These are phyloP conservation scores for Backusella parvicylindrica DNA, from an alignment of 192 early-diverging fungal species.

Conservation along the genomic window DNA sequence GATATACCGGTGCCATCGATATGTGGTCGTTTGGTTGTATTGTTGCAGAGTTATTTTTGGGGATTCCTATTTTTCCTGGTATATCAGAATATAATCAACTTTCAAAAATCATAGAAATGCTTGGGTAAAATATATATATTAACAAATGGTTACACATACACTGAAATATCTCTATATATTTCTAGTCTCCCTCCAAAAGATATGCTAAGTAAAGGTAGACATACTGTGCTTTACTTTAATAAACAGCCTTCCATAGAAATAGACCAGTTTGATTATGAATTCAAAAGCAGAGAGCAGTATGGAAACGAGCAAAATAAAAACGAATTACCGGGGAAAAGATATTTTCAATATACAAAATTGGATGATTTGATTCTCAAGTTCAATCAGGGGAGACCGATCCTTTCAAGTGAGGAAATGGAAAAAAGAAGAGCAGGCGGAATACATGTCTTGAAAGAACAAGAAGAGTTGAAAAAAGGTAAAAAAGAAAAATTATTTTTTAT, in stretches of 20 bases:
- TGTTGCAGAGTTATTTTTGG: conserved; percentile 92
- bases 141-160: too few relatives aligned
- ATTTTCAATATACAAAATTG: conserved; percentile 2
- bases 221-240: conserved; percentile 81
- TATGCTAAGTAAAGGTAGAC: conserved; percentile 91
- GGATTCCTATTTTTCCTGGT: conserved; percentile 94
- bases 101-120: conserved; percentile 84
- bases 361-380: conserved; percentile 3
- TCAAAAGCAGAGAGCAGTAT: conserved; percentile 16
- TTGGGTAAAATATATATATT: conserved; percentile 57
- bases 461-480: background rate
- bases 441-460: background rate
- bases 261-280: conserved; percentile 21
- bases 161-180: too few relatives aligned
- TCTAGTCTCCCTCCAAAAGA: conserved; percentile 70
- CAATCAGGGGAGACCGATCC: background rate
- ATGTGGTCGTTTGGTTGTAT: conserved; percentile 99
- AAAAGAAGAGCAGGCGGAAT: background rate
- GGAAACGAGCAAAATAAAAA: conserved; percentile 2
- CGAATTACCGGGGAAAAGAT: background rate
- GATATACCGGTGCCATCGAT: conserved; percentile 93
- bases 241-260: conserved; percentile 42
- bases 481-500: too few relatives aligned
- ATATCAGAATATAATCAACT: conserved; percentile 96
- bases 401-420: background rate